Evolutionary conservation across 179 eudicot species (phyloP).

Genomic region (Spinacia oleracea): DNA sequence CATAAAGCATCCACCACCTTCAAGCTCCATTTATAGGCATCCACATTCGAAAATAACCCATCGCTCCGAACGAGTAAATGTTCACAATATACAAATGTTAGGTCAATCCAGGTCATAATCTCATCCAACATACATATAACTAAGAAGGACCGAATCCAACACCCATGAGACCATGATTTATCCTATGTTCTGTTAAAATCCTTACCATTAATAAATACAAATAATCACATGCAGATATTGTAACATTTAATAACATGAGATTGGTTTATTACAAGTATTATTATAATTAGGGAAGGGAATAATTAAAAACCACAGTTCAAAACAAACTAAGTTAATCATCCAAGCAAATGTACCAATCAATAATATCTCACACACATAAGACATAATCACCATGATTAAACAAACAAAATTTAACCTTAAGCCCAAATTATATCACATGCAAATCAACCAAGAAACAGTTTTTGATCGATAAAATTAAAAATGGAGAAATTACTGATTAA

Average conservation of each 20-base stretch:
- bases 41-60: background rate
- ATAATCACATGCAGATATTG: background rate
- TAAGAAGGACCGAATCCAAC: background rate
- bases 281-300: background rate
- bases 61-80: background rate
- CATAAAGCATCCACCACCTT: background rate
- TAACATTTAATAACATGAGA: background rate
- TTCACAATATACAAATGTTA: conserved; percentile 2
- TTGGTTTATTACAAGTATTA: background rate
- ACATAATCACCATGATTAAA: background rate
- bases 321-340: conserved; percentile 18
- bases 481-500: background rate
- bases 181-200: background rate
- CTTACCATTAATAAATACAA: background rate
- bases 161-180: background rate
- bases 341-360: background rate
- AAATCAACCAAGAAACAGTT: conserved; percentile 13
- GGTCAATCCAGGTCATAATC: background rate
- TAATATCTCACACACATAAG: background rate
- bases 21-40: background rate
- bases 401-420: background rate
- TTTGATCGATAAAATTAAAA: background rate
- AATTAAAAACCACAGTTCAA: conserved; percentile 8
- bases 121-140: conserved; percentile 7
- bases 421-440: conserved; percentile 18